Percentiles rank a stretch among this genome's conserved stretches.
Conservation (phyloP, 2,329 filamentous ascomycete species). For the Penicillium italicum region DNA sequence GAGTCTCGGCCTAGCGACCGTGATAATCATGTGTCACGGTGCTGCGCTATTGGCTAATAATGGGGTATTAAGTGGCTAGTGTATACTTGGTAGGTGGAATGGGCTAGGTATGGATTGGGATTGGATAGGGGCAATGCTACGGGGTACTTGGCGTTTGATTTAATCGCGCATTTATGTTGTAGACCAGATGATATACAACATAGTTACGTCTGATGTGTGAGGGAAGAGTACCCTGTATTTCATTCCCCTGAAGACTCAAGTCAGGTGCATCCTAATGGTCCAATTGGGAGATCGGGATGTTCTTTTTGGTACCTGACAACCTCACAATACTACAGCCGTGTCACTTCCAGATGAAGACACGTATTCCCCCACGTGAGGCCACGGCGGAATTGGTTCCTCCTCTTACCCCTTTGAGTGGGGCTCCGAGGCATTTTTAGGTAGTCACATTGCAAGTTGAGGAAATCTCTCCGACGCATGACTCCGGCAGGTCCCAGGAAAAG, state of each 20-base stretch:
- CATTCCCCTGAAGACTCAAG: not conserved
- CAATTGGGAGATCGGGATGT: conserved; percentile 5
- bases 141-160: not conserved
- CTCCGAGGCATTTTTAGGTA: not conserved
- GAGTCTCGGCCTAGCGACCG: conserved; percentile 13
- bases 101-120: not conserved
- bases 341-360: not conserved
- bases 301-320: not conserved
- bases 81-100: not conserved
- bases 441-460: too few relatives aligned
- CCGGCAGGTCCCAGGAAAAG: not conserved
- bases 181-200: not conserved
- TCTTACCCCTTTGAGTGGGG: not conserved
- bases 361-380: not conserved
- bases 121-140: not conserved
- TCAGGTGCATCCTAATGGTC: not conserved
- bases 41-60: conserved; percentile 22
- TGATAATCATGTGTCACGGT: conserved; percentile 24
- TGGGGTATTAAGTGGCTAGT: not conserved
- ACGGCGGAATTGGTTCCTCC: not conserved
- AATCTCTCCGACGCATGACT: not conserved
- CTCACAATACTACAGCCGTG: not conserved
- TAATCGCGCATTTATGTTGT: conserved; percentile 4
- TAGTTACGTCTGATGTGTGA: not conserved
- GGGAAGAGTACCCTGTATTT: not conserved